Conservation (phyloP, 148 eudicot genomes). For the Rhododendron simsii region DNA sequence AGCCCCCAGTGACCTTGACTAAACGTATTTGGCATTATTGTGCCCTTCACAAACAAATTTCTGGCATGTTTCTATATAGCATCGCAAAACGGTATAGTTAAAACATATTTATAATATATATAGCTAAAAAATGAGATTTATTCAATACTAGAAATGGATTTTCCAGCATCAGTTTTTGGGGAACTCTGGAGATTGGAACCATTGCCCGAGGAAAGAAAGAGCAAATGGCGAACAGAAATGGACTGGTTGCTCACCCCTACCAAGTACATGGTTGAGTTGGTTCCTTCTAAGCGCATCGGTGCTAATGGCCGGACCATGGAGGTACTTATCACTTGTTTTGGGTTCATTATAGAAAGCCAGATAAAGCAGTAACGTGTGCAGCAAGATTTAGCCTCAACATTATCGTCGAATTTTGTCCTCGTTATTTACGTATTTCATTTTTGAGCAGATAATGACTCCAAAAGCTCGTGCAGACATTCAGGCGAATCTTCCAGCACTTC, state of each 20-base stretch:
- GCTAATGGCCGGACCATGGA: conserved; percentile 67
- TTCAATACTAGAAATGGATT: not conserved
- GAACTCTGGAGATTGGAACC: conserved; percentile 99
- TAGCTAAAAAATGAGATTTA: not conserved
- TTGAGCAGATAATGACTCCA: conserved; percentile 82
- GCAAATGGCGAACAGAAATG: conserved; percentile 83
- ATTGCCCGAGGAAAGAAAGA: conserved; percentile 61
- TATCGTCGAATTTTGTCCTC: not conserved
- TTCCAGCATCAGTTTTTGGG: conserved; percentile 83
- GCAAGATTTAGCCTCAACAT: not conserved
- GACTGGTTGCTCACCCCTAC: conserved; percentile 92
- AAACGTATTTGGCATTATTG: not conserved
- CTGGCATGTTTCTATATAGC: not conserved
- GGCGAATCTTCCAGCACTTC: conserved; percentile 81
- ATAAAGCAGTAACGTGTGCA: not conserved
- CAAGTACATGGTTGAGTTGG: conserved; percentile 82
- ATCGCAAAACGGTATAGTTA: not conserved
- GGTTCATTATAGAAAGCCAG: not conserved
- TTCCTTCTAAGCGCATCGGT: conserved; percentile 79
- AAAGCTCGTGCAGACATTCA: conserved; percentile 77
- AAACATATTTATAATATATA: not conserved
- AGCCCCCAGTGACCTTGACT: too few species aligned
- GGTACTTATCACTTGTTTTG: conserved; percentile 31
- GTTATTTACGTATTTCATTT: not conserved
- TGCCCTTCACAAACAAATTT: not conserved